phyloP scores from a whole-genome alignment of 2,329 filamentous ascomycete species.

The Fusarium keratoplasticum region DNA sequence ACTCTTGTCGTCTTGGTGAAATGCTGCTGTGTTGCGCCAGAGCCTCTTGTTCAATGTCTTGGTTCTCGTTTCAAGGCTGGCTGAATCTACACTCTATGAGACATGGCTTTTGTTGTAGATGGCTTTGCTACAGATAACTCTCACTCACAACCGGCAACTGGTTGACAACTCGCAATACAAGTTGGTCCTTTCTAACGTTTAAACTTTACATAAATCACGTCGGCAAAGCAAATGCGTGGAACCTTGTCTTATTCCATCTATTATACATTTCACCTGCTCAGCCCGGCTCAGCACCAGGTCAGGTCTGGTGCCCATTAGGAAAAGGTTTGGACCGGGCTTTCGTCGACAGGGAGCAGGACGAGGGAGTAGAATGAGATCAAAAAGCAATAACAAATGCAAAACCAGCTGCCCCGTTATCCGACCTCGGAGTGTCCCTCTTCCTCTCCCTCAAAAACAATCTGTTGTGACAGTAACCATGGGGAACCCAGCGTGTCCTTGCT shows the following conservation, averaged over 20 bases:
- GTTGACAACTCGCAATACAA: neutral
- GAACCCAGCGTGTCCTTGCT: slow-evolving; percentile 23
- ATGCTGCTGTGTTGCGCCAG: neutral
- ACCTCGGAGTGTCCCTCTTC: slow-evolving; percentile 22
- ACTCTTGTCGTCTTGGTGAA: neutral
- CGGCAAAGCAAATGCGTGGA: slow-evolving; percentile 1
- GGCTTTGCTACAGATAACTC: neutral
- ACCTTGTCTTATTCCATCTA: slow-evolving; percentile 34
- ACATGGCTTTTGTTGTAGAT: neutral
- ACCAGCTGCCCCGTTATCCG: slow-evolving; percentile 38
- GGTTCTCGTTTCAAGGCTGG: neutral
- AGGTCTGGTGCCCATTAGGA: neutral
- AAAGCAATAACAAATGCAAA: slow-evolving; percentile 42
- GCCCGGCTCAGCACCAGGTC: neutral
- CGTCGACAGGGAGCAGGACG: slow-evolving; percentile 7
- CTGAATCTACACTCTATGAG: neutral
- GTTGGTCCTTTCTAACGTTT: neutral
- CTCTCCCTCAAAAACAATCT: slow-evolving; percentile 36
- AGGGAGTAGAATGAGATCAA: slow-evolving; percentile 34
- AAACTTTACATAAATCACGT: neutral
- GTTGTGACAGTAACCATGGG: slow-evolving; percentile 30
- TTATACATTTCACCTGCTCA: slow-evolving; percentile 29
- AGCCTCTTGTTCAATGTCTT: neutral
- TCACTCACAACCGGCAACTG: neutral
- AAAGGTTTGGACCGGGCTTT: neutral